Evolutionary conservation across 768 basidiomycete genomes (phyloP), one percentile per base, ranked within the genome.

Genomic region (Fomitopsis pulvina): DNA sequence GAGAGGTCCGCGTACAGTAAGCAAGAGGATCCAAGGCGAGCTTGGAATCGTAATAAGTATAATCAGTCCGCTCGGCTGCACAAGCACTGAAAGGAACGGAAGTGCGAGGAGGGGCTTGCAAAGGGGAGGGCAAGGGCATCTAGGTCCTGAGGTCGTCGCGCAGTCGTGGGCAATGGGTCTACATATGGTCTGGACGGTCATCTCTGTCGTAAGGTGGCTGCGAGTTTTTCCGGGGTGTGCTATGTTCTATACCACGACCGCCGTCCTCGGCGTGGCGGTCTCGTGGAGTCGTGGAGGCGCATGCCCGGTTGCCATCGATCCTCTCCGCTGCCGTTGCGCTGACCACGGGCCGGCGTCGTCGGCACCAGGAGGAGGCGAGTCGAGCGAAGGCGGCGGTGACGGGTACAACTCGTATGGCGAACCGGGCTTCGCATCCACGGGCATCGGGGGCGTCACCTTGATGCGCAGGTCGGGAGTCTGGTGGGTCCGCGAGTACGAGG

Each of bases 381-480:
- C 70, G 44, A 68, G 52, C 41, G 70, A 71, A n/a, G 65, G 59
- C 25, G 70, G 70, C 1, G 70, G 70, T 1, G 69, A 70, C 7
- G 70, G 70, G 43, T 71, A 71, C 28, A 66, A 66, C 26, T 64
- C 61, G 11, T 60, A 50, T 4, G 64, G 65, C 21, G 64, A 60
- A 21, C 14, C 29, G 32, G 51, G 30, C 22, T 52, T 45, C 18
- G 29, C n/a, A 50, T 22, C n/a, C 20, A 49, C 28, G 27, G 51
- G 29, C 28, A 55, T 50, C 41, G 60, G 46, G 3, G 59, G 51
- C 6, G 53, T 52, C 39, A 68, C 61, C 32, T 64, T 59, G 56
- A 67, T 66, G 50, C 60, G 59, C 24, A 66, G 60, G 54, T 61
- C 61, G n/a, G 60, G 55, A 40, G 55, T 49, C 20, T 50, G 54